Evolutionary conservation across 176 grass and related monocot species (phyloP).

Genomic region (Olyra latifolia): DNA sequence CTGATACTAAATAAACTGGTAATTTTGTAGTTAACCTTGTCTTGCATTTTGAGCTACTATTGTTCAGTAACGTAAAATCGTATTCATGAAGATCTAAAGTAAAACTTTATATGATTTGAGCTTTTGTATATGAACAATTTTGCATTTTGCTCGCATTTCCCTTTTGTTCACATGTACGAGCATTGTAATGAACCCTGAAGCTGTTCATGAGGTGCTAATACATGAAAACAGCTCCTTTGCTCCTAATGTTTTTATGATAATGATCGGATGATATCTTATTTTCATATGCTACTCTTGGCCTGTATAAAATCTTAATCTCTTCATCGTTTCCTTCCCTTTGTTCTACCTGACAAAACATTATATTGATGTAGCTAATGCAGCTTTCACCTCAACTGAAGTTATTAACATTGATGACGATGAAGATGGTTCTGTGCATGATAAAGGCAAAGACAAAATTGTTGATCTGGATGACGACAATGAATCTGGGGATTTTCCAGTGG

Average conservation of each 20-base stretch:
- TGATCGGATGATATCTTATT: background rate
- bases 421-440: background rate
- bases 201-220: background rate
- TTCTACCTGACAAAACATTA: constrained; percentile 6
- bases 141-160: constrained; percentile 5
- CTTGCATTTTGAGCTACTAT: background rate
- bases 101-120: background rate
- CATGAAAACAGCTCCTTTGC: background rate
- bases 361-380: constrained; percentile 8
- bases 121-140: background rate
- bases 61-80: background rate
- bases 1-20: background rate
- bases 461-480: constrained; percentile 29
- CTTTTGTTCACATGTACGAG: background rate
- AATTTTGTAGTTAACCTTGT: background rate
- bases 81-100: background rate
- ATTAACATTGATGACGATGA: constrained; percentile 35
- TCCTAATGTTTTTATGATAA: background rate
- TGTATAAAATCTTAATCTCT: background rate
- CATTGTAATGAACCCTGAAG: background rate
- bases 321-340: background rate
- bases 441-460: background rate
- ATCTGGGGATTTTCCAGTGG: background rate
- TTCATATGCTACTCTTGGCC: background rate
- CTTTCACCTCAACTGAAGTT: background rate